phyloP scores from a whole-genome alignment of 2,329 filamentous ascomycete species.

The Hortaea sp. region DNA sequence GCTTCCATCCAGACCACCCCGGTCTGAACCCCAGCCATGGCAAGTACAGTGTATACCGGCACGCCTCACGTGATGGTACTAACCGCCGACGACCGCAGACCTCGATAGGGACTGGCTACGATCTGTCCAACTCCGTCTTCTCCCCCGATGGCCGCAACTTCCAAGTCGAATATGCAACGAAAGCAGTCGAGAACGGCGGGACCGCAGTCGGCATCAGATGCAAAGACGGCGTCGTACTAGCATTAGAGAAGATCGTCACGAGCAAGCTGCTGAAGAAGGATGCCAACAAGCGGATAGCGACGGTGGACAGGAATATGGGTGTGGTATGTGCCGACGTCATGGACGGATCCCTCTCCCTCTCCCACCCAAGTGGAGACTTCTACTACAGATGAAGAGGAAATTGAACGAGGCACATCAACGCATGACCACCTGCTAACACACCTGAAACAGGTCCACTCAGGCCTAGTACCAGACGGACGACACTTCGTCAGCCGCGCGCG shows the following conservation, averaged over 20 bases:
- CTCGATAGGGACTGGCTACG: slow-evolving; percentile 98
- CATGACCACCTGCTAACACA: no score
- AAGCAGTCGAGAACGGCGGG: slow-evolving; percentile 96
- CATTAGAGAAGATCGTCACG: slow-evolving; percentile 89
- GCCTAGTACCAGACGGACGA: slow-evolving; percentile 86
- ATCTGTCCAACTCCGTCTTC: slow-evolving; percentile 99
- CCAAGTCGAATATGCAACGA: slow-evolving; percentile 95
- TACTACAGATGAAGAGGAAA: no score
- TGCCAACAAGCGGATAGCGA: slow-evolving; percentile 95
- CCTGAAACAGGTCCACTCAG: slow-evolving; percentile 68
- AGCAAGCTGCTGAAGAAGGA: slow-evolving; percentile 92
- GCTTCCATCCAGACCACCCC: not conserved
- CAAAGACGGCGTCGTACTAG: slow-evolving; percentile 93
- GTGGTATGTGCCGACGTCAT: slow-evolving; percentile 52
- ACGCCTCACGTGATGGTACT: not conserved
- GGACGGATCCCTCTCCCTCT: no score
- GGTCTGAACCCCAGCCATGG: slow-evolving; percentile 17
- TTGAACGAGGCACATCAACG: no score
- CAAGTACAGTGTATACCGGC: slow-evolving; percentile 5
- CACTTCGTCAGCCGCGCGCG: slow-evolving; percentile 92
- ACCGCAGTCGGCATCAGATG: slow-evolving; percentile 93
- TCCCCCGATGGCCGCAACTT: slow-evolving; percentile 98
- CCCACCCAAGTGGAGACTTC: no score
- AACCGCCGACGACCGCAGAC: slow-evolving; percentile 48
- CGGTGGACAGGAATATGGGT: slow-evolving; percentile 85